phyloP scores from a whole-genome alignment of 2,329 filamentous ascomycete genomes.

The Penicillium oxalicum region DNA sequence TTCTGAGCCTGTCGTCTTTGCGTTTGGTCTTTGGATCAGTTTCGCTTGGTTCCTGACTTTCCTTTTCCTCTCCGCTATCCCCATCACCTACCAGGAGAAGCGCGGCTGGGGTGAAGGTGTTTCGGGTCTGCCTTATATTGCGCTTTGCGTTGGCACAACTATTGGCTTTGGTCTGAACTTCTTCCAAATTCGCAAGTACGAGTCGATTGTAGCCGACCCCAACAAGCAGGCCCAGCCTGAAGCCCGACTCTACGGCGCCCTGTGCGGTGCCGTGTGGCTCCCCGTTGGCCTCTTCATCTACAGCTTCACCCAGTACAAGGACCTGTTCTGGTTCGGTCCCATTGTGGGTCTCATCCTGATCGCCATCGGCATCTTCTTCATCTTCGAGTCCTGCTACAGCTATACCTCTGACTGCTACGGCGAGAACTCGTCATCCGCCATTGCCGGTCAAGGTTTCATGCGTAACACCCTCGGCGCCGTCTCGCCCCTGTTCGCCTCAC shows the following conservation, averaged over 20 bases:
- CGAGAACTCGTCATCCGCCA: constrained; percentile 34
- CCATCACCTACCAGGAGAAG: constrained; percentile 49
- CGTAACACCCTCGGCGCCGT: constrained; percentile 50
- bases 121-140: constrained; percentile 48
- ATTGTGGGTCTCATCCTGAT: constrained; percentile 47
- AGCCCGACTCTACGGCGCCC: constrained; percentile 45
- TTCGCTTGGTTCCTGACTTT: constrained; percentile 52
- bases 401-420: constrained; percentile 52
- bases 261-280: constrained; percentile 44
- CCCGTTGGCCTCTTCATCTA: constrained; percentile 50
- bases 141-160: constrained; percentile 45
- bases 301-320: constrained; percentile 49
- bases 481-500: constrained; percentile 47
- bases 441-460: constrained; percentile 50
- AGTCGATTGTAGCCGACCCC: constrained; percentile 36
- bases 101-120: constrained; percentile 49
- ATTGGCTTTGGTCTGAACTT: constrained; percentile 47
- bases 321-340: constrained; percentile 46
- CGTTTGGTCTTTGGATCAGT: constrained; percentile 48
- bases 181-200: constrained; percentile 48
- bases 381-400: constrained; percentile 38
- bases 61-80: constrained; percentile 49
- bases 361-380: constrained; percentile 51
- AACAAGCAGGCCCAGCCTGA: constrained; percentile 37
- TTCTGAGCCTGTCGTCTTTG: constrained; percentile 47